Conservation (phyloP, 306 rosid genomes). For the Chamaecrista fasciculata region DNA sequence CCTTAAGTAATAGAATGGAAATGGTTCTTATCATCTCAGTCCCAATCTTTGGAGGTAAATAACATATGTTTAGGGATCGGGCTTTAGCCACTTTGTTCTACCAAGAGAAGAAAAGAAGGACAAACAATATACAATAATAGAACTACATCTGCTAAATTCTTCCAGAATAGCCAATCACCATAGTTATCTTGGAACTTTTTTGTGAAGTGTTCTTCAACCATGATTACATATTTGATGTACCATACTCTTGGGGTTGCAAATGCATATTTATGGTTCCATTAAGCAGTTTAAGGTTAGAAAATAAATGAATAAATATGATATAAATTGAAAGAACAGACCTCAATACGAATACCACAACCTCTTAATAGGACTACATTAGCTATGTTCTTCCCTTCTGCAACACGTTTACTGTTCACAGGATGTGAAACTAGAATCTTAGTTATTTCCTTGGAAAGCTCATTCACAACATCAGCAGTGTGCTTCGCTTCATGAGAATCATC, state of each 20-base stretch:
- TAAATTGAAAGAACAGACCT: conserved; percentile 52
- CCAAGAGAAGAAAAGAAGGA: no score
- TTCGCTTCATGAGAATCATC: conserved; percentile 79
- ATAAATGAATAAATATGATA: conserved; percentile 12
- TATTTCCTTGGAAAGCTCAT: conserved; percentile 87
- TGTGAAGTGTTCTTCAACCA: not conserved
- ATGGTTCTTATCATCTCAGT: not conserved
- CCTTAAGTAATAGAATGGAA: conserved; percentile 1
- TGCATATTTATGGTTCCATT: not conserved
- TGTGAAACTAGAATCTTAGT: conserved; percentile 79
- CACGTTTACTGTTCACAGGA: conserved; percentile 78
- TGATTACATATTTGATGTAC: not conserved
- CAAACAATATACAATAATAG: not conserved
- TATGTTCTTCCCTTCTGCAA: conserved; percentile 79
- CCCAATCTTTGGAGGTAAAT: not conserved
- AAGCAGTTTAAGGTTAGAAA: conserved; percentile 10
- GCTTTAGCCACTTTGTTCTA: no score
- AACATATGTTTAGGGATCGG: not conserved
- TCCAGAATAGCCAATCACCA: not conserved
- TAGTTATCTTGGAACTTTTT: not conserved
- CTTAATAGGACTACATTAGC: conserved; percentile 91
- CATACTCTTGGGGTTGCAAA: conserved; percentile 7
- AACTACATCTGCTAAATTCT: not conserved
- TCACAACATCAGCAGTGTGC: conserved; percentile 82
- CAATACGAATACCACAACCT: conserved; percentile 94